A percentile compares a stretch with the other conserved stretches of the same genome.
Conservation (phyloP, 192 early-diverging fungal species). For the Bifiguratus adelaidae region DNA sequence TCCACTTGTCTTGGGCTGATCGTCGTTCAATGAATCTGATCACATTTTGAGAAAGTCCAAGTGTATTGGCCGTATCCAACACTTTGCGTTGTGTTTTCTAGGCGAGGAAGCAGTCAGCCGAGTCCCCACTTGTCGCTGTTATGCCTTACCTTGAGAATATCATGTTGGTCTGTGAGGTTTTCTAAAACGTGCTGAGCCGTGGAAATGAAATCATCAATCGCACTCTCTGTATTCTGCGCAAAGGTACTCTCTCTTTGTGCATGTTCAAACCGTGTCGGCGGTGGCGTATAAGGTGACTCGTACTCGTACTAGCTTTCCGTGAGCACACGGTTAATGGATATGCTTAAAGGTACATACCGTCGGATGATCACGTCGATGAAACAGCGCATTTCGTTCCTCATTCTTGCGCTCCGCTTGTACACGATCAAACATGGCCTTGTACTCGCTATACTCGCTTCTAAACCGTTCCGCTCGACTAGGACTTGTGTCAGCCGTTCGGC, state of each 20-base stretch:
- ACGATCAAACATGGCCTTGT: constrained; percentile 29
- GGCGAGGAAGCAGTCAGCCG: neutral
- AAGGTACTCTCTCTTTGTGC: constrained; percentile 31
- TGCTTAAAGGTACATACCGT: neutral
- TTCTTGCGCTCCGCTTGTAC: constrained; percentile 35
- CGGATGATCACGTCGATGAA: neutral
- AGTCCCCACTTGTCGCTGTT: neutral
- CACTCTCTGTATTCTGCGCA: constrained; percentile 28
- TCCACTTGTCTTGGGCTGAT: constrained; percentile 46
- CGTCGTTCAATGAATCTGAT: constrained; percentile 46
- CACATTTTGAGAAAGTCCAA: constrained; percentile 45
- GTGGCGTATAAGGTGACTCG: constrained; percentile 32
- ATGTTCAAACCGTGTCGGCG: constrained; percentile 21
- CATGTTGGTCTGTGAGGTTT: constrained; percentile 42
- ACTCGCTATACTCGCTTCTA: constrained; percentile 32
- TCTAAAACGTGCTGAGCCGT: constrained; percentile 34
- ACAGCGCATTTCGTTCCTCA: neutral
- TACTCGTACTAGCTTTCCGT: neutral
- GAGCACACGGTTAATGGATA: neutral
- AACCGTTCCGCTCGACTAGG: constrained; percentile 43
- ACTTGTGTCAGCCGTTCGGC: neutral
- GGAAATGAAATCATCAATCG: constrained; percentile 40
- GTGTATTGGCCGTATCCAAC: constrained; percentile 42
- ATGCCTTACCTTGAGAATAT: constrained; percentile 35
- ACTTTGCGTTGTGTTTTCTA: constrained; percentile 45